Evolutionary conservation across 345 rosid species (phyloP).

Genomic region (Heritiera fomes): DNA sequence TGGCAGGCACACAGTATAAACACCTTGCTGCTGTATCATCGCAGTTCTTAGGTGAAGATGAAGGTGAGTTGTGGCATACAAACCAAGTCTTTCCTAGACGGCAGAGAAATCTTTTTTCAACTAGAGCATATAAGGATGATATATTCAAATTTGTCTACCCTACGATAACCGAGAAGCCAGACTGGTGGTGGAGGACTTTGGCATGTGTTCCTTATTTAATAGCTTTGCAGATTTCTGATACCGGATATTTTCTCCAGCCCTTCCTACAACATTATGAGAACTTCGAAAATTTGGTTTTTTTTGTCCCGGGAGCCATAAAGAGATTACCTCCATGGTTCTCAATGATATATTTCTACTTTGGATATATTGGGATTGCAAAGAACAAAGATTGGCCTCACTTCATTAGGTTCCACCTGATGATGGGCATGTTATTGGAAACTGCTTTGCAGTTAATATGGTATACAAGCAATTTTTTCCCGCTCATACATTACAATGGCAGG

Average conservation of each 20-base stretch:
- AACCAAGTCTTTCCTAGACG: not conserved
- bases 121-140: constrained; percentile 43
- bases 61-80: not conserved
- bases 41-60: not conserved
- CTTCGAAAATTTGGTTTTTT: constrained; percentile 55
- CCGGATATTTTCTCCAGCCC: constrained; percentile 63
- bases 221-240: constrained; percentile 73
- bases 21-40: constrained; percentile 5
- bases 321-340: constrained; percentile 75
- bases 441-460: constrained; percentile 65
- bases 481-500: constrained; percentile 66
- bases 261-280: constrained; percentile 53
- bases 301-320: constrained; percentile 57
- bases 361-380: constrained; percentile 61
- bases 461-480: constrained; percentile 65
- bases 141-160: constrained; percentile 49
- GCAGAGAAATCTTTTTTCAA: constrained; percentile 10
- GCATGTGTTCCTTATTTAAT: constrained; percentile 74
- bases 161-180: constrained; percentile 52
- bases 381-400: constrained; percentile 74
- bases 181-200: constrained; percentile 87
- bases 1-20: not conserved
- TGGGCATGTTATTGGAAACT: constrained; percentile 83
- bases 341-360: constrained; percentile 60
- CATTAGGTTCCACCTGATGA: constrained; percentile 83